These are phyloP conservation scores for Aspergillus conjunctus DNA, from an alignment of 495 filamentous ascomycete species.

Conservation along the genomic window DNA sequence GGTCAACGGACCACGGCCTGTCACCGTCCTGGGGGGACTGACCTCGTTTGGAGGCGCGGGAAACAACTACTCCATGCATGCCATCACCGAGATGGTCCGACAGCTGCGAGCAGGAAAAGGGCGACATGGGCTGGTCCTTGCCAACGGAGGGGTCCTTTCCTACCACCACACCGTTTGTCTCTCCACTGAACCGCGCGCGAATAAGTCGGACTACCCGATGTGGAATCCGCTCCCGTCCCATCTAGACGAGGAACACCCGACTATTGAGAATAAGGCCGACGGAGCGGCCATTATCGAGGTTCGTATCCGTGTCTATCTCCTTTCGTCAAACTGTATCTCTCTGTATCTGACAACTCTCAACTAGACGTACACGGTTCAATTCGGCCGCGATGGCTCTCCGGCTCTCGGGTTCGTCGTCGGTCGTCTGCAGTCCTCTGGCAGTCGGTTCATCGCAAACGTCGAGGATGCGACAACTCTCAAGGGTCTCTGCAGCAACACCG, in stretches of 20 bases:
- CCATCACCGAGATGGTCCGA: conserved; percentile 47
- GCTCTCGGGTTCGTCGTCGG: conserved; percentile 49
- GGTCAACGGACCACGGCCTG: conserved; percentile 40
- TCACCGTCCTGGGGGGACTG: conserved; percentile 57
- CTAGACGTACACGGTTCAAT: conserved; percentile 60
- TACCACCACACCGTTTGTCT: conserved; percentile 58
- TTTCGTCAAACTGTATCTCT: not conserved
- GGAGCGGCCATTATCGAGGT: conserved; percentile 55
- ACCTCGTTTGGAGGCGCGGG: conserved; percentile 62
- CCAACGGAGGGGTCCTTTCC: conserved; percentile 56
- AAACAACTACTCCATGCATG: conserved; percentile 65
- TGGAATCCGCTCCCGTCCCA: conserved; percentile 30
- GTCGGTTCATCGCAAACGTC: conserved; percentile 55
- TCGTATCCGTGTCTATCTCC: conserved; percentile 17
- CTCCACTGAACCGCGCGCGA: conserved; percentile 40
- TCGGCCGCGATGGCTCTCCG: conserved; percentile 47
- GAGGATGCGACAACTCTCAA: conserved; percentile 43
- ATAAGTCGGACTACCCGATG: conserved; percentile 42
- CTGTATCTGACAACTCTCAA: not conserved
- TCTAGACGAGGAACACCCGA: conserved; percentile 30
- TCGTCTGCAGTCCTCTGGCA: conserved; percentile 39
- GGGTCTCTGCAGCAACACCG: conserved; percentile 24
- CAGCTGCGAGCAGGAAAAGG: conserved; percentile 44
- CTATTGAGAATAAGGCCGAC: conserved; percentile 40
- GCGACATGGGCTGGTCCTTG: conserved; percentile 51